Conservation (phyloP, 345 rosid species). For the Reutealis trisperma region DNA sequence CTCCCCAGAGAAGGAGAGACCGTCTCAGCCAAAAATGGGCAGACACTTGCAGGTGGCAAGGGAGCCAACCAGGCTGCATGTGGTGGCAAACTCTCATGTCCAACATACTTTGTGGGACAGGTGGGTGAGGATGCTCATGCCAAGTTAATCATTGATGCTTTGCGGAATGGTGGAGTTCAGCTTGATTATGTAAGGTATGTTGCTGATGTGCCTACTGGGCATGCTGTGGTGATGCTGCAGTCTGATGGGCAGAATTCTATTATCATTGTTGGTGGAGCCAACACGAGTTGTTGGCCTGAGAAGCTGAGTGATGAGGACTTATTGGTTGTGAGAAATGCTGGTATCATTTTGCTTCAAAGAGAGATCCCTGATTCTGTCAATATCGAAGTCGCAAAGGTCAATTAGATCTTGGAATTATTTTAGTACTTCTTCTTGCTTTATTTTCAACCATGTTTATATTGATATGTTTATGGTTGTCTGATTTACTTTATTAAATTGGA, state of each 20-base stretch:
- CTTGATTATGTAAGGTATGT: slow-evolving; percentile 53
- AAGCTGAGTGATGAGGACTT: slow-evolving; percentile 51
- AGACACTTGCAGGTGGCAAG: slow-evolving; percentile 86
- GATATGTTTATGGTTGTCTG: not conserved
- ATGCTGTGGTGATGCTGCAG: slow-evolving; percentile 96
- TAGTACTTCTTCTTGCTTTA: too few relatives aligned
- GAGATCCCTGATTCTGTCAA: slow-evolving; percentile 94
- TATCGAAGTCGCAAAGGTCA: slow-evolving; percentile 85
- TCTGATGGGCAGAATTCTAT: slow-evolving; percentile 89
- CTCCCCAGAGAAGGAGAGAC: slow-evolving; percentile 81
- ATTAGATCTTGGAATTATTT: not conserved
- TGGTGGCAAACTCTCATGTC: slow-evolving; percentile 67
- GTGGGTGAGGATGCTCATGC: slow-evolving; percentile 86
- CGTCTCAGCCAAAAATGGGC: slow-evolving; percentile 70
- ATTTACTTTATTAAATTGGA: not conserved
- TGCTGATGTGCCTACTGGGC: slow-evolving; percentile 74
- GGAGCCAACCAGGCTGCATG: slow-evolving; percentile 98
- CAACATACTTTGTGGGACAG: slow-evolving; percentile 81
- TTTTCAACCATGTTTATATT: not conserved
- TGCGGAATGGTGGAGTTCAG: slow-evolving; percentile 61
- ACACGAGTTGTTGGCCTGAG: slow-evolving; percentile 83
- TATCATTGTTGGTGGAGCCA: slow-evolving; percentile 90
- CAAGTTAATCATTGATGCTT: slow-evolving; percentile 59
- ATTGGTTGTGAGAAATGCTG: slow-evolving; percentile 75
- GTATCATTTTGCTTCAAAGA: slow-evolving; percentile 81